These are phyloP conservation scores for Fusarium nurragi DNA, from an alignment of 2,329 filamentous ascomycete genomes.

Conservation along the genomic window DNA sequence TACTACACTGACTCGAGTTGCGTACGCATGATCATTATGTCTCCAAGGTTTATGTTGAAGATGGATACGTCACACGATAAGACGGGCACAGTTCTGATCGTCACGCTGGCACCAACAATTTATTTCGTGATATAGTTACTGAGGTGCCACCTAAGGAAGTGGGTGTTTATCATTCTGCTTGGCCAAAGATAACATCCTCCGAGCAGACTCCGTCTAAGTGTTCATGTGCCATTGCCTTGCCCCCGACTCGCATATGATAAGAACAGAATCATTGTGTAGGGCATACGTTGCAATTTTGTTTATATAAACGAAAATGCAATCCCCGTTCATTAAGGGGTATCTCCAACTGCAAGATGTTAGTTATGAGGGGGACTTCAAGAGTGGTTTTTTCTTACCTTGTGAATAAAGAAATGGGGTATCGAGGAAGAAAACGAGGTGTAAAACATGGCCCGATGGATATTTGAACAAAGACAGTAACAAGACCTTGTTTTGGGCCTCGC, in stretches of 20 bases:
- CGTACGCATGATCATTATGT: constrained; percentile 10
- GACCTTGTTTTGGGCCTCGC: neutral
- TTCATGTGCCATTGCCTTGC: neutral
- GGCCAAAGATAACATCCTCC: neutral
- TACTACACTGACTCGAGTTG: constrained; percentile 11
- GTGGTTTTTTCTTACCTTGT: neutral
- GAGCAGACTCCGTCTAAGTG: neutral
- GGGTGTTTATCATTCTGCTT: constrained; percentile 8
- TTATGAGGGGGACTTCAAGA: neutral
- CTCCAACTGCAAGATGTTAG: constrained; percentile 17
- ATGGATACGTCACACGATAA: constrained; percentile 15
- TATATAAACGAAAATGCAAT: neutral
- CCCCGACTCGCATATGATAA: neutral
- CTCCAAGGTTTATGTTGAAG: neutral
- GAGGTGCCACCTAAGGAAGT: neutral
- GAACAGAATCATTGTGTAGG: neutral
- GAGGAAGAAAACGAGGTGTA: neutral
- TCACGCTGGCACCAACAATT: neutral
- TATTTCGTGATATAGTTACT: neutral
- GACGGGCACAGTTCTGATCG: neutral
- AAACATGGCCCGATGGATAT: constrained; percentile 8
- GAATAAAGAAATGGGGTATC: neutral
- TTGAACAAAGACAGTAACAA: constrained; percentile 6
- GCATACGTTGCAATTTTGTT: neutral
- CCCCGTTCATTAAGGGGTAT: constrained; percentile 5